Evolutionary conservation across 345 rosid species (phyloP).

Genomic region (Corchorus olitorius): DNA sequence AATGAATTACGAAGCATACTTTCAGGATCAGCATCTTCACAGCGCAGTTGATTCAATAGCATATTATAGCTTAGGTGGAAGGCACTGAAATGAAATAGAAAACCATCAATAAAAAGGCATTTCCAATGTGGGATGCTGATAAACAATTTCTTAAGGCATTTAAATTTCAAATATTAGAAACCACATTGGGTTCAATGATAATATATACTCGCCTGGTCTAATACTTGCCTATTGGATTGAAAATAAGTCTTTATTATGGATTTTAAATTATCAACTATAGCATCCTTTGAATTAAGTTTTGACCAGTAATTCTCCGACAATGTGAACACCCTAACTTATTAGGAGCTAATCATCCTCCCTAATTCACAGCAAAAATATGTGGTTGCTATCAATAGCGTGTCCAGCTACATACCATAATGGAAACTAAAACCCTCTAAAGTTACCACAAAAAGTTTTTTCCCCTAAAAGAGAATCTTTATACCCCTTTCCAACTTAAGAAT

Average conservation of each 20-base stretch:
- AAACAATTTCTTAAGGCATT: no score
- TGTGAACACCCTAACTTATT: not conserved
- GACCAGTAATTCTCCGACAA: not conserved
- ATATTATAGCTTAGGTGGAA: conserved; percentile 98
- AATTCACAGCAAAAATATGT: not conserved
- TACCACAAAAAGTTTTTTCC: not conserved
- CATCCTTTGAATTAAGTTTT: not conserved
- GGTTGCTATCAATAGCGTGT: not conserved
- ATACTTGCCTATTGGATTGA: not conserved
- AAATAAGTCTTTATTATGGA: not conserved
- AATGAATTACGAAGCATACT: conserved; percentile 93
- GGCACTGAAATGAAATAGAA: conserved; percentile 59
- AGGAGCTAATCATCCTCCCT: not conserved
- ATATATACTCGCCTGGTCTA: no score
- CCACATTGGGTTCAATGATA: no score
- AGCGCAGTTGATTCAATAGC: conserved; percentile 93
- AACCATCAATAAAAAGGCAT: not conserved
- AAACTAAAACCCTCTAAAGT: not conserved
- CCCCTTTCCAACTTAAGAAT: not conserved
- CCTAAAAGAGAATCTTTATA: not conserved
- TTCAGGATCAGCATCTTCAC: conserved; percentile 97
- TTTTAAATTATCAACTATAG: not conserved
- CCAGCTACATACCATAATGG: not conserved
- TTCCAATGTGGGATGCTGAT: not conserved
- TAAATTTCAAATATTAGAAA: no score